Conservation (phyloP, 768 basidiomycete species). For the Russula vinacea region DNA sequence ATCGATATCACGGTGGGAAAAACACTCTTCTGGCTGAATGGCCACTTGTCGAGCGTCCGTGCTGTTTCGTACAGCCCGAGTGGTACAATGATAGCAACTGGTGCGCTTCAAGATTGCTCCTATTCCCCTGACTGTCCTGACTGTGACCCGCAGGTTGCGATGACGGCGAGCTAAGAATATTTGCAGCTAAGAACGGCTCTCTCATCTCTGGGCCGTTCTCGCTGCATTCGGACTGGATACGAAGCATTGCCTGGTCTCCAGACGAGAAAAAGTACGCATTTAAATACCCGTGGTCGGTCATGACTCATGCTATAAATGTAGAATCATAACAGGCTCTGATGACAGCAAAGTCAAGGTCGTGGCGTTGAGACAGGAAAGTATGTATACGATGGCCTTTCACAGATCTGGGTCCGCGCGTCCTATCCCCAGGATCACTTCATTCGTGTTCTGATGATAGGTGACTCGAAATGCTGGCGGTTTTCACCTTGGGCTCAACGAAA, state of each 20-base stretch:
- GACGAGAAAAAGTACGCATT: constrained; percentile 18
- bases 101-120: background rate
- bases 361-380: constrained; percentile 2
- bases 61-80: constrained; percentile 5
- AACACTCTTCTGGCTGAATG: background rate
- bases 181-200: constrained; percentile 31
- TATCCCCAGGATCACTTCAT: constrained; percentile 7
- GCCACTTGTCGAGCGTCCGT: constrained; percentile 1
- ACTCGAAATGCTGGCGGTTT: background rate
- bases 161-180: constrained; percentile 31
- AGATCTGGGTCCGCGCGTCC: constrained; percentile 15
- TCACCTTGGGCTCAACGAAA: background rate
- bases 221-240: constrained; percentile 26
- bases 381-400: constrained; percentile 19
- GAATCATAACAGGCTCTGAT: constrained; percentile 20
- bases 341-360: constrained; percentile 19
- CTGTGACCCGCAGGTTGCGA: constrained; percentile 6
- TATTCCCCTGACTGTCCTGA: background rate
- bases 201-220: constrained; percentile 21
- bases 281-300: no score
- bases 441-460: constrained; percentile 16
- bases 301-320: background rate
- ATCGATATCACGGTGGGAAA: constrained; percentile 4
- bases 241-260: constrained; percentile 34
- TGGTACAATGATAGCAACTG: constrained; percentile 25